phyloP scores from a whole-genome alignment of 2,329 filamentous ascomycete genomes.

The Albophoma yamanashiensis region DNA sequence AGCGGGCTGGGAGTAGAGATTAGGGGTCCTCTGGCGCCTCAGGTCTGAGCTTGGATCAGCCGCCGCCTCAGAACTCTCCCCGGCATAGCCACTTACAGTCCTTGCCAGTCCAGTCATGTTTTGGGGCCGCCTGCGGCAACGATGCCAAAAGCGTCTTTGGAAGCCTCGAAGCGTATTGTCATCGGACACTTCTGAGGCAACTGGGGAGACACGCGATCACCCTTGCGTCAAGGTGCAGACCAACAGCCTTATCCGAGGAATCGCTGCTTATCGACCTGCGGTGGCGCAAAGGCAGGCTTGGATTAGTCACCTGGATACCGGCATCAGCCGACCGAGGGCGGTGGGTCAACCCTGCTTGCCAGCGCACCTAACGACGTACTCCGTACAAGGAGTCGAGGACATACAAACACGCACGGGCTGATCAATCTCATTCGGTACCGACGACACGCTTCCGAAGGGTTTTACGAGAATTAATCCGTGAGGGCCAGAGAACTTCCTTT shows the following conservation, averaged over 20 bases:
- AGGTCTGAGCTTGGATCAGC: not conserved
- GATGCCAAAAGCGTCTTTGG: not conserved
- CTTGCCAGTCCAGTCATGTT: conserved; percentile 6
- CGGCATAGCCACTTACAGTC: not conserved
- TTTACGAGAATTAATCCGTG: not conserved
- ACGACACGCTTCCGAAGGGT: not conserved
- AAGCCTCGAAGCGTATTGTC: not conserved
- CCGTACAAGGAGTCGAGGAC: no score
- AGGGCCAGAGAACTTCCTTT: not conserved
- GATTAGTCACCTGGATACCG: conserved; percentile 2
- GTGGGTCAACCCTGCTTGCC: not conserved
- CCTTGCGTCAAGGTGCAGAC: conserved; percentile 8
- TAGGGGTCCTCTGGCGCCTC: not conserved
- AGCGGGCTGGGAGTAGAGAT: not conserved
- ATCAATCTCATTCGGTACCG: not conserved
- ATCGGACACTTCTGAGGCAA: not conserved
- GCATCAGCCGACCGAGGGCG: not conserved
- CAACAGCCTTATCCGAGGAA: not conserved
- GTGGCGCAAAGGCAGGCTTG: not conserved
- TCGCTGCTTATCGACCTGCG: not conserved
- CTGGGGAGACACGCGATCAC: not conserved
- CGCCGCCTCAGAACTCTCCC: not conserved
- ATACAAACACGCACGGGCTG: not conserved
- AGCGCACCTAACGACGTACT: not conserved
- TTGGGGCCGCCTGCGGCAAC: not conserved